Evolutionary conservation across 2,329 filamentous ascomycete genomes (phyloP), one percentile per base, ranked within the genome.

Genomic region (Ceratocystis eucalypticola): DNA sequence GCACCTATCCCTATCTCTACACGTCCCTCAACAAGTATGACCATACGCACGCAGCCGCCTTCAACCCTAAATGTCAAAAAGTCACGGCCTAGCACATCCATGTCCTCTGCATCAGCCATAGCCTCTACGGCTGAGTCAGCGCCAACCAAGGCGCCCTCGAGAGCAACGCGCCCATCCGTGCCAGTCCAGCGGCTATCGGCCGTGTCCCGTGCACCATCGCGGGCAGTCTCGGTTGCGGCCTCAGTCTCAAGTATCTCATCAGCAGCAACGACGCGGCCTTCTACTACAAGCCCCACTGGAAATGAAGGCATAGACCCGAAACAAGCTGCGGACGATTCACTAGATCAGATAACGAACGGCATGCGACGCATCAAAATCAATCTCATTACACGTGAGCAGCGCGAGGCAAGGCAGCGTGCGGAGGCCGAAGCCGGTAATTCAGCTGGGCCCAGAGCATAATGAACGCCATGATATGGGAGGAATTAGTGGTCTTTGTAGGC

Each of bases 331-430:
- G 62, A 66, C 2, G 75, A 78, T 61, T 80, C 80, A 62, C 72
- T 87, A 45, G 82, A 85, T 65, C 79, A 75, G 62, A 77, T 87
- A 68, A 81, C 83, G 0, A 77, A 76, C 45, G 80, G 82, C 1
- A 82, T 86, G 79, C 85, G 82, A 72, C 84, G 81, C 72, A 82
- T 87, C 67, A 85, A 82, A 71, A 83, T 87, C 70, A 85, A 82
- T 64, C 72, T 86, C 28, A 76, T 85, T 48, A 84, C 82, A 1
- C 79, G 84, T 68, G 78, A 82, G 48, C 81, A 85, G 70, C 80
- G 79, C 70, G 83, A 84, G 62, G 82, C 80, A 3, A 46, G 62
- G 15, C 50, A 67, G 45, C 46, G 55, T 46, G 64, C 57, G 3
- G 44, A 67, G 59, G 46, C 66, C 22, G 44, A 62, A 33, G 62